phyloP scores from a whole-genome alignment of 768 basidiomycete genomes.

The Amanita pseudoporphyria region DNA sequence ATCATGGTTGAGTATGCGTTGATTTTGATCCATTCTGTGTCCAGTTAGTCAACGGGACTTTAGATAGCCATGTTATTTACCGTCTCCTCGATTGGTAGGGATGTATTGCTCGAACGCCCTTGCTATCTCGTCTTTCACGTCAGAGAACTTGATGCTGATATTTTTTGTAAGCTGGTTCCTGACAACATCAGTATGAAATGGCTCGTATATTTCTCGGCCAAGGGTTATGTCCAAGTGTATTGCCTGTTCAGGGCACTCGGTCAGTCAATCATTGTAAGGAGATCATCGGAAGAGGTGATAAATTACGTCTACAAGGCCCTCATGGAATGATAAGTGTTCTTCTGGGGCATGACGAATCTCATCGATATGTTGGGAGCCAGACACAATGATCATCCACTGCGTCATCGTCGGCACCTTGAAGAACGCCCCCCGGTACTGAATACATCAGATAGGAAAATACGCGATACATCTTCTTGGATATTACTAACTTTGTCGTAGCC shows the following conservation, averaged over 20 bases:
- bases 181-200: slow-evolving; percentile 18
- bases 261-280: not conserved
- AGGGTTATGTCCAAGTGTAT: slow-evolving; percentile 29
- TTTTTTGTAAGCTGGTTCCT: slow-evolving; percentile 19
- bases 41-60: not conserved
- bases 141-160: slow-evolving; percentile 16
- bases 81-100: not conserved
- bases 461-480: not conserved
- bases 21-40: slow-evolving; percentile 12
- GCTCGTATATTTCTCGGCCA: slow-evolving; percentile 16
- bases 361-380: slow-evolving; percentile 28
- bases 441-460: not conserved
- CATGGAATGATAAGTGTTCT: slow-evolving; percentile 32
- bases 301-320: slow-evolving; percentile 21
- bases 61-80: not conserved
- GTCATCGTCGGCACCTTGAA: slow-evolving; percentile 37
- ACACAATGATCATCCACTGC: slow-evolving; percentile 36
- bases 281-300: not conserved
- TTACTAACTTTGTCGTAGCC: slow-evolving; percentile 22
- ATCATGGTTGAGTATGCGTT: slow-evolving; percentile 11
- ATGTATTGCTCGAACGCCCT: slow-evolving; percentile 14
- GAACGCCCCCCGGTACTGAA: slow-evolving; percentile 16
- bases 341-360: slow-evolving; percentile 38
- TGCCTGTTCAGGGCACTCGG: slow-evolving; percentile 11
- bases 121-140: slow-evolving; percentile 18